A percentile compares a stretch with the other conserved stretches of the same genome.
Evolutionary conservation across 2,329 filamentous ascomycete species (phyloP).

Genomic region (Nigrospora sphaerica): DNA sequence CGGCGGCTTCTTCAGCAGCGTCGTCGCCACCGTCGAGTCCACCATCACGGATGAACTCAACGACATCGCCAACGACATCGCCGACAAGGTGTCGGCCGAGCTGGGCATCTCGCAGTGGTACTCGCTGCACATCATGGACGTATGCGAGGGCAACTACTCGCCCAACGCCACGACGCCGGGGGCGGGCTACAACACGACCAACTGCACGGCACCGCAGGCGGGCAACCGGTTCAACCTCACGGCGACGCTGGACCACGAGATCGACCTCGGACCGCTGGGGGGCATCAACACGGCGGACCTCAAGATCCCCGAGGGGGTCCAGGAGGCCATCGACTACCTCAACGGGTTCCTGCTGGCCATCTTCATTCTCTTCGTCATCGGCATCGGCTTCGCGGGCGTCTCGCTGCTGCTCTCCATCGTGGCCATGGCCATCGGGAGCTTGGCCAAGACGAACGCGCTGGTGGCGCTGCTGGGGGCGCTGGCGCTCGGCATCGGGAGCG

Average conservation of each 20-base stretch:
- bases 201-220: conserved; percentile 33
- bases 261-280: conserved; percentile 33
- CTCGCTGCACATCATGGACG: conserved; percentile 40
- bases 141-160: conserved; percentile 37
- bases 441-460: conserved; percentile 26
- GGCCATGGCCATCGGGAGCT: conserved; percentile 19
- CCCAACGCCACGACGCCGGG: conserved; percentile 31
- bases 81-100: conserved; percentile 31
- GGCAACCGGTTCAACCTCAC: conserved; percentile 38
- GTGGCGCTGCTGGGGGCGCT: conserved; percentile 28
- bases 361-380: conserved; percentile 41
- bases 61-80: conserved; percentile 29
- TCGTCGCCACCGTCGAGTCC: conserved; percentile 20
- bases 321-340: conserved; percentile 39
- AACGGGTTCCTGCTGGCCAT: conserved; percentile 40
- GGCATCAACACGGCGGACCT: conserved; percentile 36
- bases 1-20: conserved; percentile 11
- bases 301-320: conserved; percentile 35
- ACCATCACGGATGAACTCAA: conserved; percentile 29
- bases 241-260: conserved; percentile 35
- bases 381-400: conserved; percentile 32
- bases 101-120: conserved; percentile 45
- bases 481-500: conserved; percentile 31
- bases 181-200: conserved; percentile 33
- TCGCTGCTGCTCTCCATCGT: conserved; percentile 31